phyloP scores from a whole-genome alignment of 1,139 yeast species.

The Taphrina populina region DNA sequence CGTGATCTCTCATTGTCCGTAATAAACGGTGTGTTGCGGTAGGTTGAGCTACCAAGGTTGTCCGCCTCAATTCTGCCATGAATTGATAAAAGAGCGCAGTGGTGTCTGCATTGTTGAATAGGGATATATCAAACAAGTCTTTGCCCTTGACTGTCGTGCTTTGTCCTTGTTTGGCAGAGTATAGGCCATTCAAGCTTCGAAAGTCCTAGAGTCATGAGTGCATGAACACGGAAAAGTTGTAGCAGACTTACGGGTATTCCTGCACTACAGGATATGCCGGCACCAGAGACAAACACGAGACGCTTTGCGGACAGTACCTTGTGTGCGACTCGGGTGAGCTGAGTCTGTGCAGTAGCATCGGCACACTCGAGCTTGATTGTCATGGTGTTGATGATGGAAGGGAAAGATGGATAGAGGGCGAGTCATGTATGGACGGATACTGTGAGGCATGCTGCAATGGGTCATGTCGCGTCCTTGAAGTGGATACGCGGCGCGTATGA shows the following conservation, averaged over 20 bases:
- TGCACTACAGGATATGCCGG: conserved; percentile 93
- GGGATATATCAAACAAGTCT: conserved; percentile 81
- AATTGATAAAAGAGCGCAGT: conserved; percentile 72
- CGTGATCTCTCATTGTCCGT: conserved; percentile 60
- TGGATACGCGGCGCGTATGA: no score
- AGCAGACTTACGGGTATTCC: conserved; percentile 66
- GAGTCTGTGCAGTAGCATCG: not conserved
- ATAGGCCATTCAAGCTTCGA: conserved; percentile 78
- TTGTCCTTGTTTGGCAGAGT: conserved; percentile 55
- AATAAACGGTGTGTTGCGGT: conserved; percentile 83
- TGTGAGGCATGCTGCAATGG: no score
- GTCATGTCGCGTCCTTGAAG: no score
- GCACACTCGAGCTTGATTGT: conserved; percentile 7
- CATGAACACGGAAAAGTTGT: not conserved
- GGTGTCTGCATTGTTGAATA: conserved; percentile 67
- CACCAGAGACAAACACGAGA: conserved; percentile 57
- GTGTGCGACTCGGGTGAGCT: conserved; percentile 29
- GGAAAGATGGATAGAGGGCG: no score
- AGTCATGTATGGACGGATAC: no score
- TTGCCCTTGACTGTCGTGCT: conserved; percentile 69
- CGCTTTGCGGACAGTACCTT: conserved; percentile 47
- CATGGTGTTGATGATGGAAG: not conserved
- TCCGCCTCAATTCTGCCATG: conserved; percentile 68
- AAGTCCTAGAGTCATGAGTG: conserved; percentile 54
- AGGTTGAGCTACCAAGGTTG: conserved; percentile 66